Base-by-base conservation (phyloP, 306 rosid species). In the Comarum palustre region DNA sequence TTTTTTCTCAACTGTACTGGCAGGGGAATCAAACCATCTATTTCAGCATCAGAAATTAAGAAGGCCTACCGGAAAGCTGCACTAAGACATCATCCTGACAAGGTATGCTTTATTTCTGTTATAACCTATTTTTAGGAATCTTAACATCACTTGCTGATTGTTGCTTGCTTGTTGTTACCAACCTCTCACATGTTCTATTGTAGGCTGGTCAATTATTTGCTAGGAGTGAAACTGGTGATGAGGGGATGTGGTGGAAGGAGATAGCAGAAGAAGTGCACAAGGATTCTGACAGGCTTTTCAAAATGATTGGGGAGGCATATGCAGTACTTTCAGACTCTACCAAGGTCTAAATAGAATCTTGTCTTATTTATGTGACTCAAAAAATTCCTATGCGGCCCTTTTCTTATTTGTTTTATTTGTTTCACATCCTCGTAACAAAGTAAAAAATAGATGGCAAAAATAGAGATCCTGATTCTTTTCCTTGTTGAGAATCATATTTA, bases 31-130 rank as follows among this genome's bases (percentile, higher is more conserved):
- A 92, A 88, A 78, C 95, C 91, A 46, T 88, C 92, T 75, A 88
- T 84, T 75, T 87, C 97, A 25, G 73, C 86, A 73, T 85, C 95
- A 78, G 98, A 91, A 74, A 91, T 94, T 81, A 94, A 88, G 85
- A 94, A 89, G 88, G 98, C 98, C 39, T 94, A 94, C 80, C 89
- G 97, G 73, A 94, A 91, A 90, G 98, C 98, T 82, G 98, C 98
- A 75, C 98, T 94, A 58, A 86, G 90, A 77, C 92, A 94, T 81
- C 98, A 94, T 84, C 97, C 98, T 15, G 98, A 94, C 86, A 94
- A 94, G 96, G 97, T 94, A 73, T 54, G 71, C 76, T 71, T 38
- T 48, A 59, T 73, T 32, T 36, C 4, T 78, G 17, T 39, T 68
- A 48, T 66, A 0, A 8, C 20, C 25, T 19, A 62, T 68, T 58